Base-by-base conservation (phyloP, 345 rosid genomes). In the Lumnitzera littorea region DNA sequence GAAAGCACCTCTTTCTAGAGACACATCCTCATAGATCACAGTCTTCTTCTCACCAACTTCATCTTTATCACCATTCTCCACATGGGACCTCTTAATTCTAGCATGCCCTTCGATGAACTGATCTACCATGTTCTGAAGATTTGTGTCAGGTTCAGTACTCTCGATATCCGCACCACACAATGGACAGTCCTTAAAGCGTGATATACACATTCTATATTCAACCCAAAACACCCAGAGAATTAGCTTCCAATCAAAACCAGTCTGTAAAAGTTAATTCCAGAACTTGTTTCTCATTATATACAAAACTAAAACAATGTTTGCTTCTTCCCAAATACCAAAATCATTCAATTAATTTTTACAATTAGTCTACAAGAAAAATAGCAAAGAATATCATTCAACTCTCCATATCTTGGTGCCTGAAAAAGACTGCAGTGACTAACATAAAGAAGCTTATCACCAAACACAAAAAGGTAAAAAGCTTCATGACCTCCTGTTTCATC, bases 141-240 rank as follows among this genome's bases (percentile, higher is more conserved):
- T 71, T 16, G 68, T 60, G 64, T 95, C 96, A 57, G 86, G 72
- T 76, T 91, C 92, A 57, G 75, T 72, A 76, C 80, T 78, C 71
- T 86, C 95, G 10, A 94, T 85, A 68, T 95, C 97, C 80, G 97
- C 91, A 57, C 99, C 99, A 41, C 99, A 95, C 20, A 95, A 60
- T 4, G 97, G 99, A 46, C 99, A 91, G 71, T 95, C 99, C 68
- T 78, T 86, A 68, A 91, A 88, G 51, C 92, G 88, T 23, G 82
- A 55, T 43, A 95, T 56, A 53, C 99, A 95, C 8, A 64, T 84
- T 65, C 97, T 91, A 62, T 50, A 58, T 56, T 36, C 64, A 48
- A 46, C 36, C 24, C 41, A 48, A 47, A 55, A 36, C 62, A 43
- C 50, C 0, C 41, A 36, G 61, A 48, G 54, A 12, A 48, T 25